Conservation (phyloP, 73 alveolate genomes). For the Paramecium tetraurelia region DNA sequence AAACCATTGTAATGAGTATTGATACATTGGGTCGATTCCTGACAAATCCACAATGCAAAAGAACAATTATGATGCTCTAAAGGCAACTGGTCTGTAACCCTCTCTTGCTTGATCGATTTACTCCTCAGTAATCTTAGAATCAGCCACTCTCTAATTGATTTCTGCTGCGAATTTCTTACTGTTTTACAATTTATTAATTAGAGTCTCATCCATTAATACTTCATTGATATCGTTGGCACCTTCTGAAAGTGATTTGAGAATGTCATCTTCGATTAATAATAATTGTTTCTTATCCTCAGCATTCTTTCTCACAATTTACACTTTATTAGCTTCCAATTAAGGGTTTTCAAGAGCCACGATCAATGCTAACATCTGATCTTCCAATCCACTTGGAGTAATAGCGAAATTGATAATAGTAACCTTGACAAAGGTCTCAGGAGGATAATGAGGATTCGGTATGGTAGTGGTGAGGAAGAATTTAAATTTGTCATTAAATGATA, state of each 20-base stretch:
- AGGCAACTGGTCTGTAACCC: slow-evolving; percentile 99
- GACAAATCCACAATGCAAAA: slow-evolving; percentile 99
- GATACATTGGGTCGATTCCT: slow-evolving; percentile 83
- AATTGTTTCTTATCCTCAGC: slow-evolving; percentile 86
- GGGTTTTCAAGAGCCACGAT: slow-evolving; percentile 93
- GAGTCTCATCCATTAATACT: slow-evolving; percentile 95
- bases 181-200: slow-evolving; percentile 92
- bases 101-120: slow-evolving; percentile 97
- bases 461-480: slow-evolving; percentile 97
- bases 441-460: slow-evolving; percentile 98
- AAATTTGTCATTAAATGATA: slow-evolving; percentile 78
- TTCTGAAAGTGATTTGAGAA: slow-evolving; percentile 91
- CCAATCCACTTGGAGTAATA: slow-evolving; percentile 99
- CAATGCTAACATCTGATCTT: slow-evolving; percentile 94
- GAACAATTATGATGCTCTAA: slow-evolving; percentile 97
- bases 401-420: slow-evolving; percentile 99
- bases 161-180: slow-evolving; percentile 96
- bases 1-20: slow-evolving; percentile 65
- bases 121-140: slow-evolving; percentile 95
- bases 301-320: slow-evolving; percentile 85
- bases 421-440: slow-evolving; percentile 98
- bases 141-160: slow-evolving; percentile 93
- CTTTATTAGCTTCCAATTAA: slow-evolving; percentile 91
- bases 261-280: slow-evolving; percentile 95
- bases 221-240: slow-evolving; percentile 93